These are phyloP conservation scores for Pythium apleroticum DNA, from an alignment of 352 stramenopile species.

Conservation along the genomic window DNA sequence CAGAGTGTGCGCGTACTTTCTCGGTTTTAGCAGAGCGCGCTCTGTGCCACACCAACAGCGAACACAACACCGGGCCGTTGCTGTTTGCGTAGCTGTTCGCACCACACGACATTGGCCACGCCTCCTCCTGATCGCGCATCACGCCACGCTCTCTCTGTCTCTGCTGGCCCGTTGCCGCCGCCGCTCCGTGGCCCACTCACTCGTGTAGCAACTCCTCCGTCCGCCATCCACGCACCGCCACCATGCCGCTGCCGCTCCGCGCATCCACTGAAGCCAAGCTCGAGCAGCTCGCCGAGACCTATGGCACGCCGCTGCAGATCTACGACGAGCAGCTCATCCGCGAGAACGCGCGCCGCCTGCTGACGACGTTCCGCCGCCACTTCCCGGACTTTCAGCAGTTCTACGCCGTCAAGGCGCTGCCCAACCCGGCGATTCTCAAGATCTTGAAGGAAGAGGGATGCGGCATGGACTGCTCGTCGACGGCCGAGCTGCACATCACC, in stretches of 20 bases:
- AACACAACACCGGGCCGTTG: conserved; percentile 1
- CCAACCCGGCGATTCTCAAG: conserved; percentile 87
- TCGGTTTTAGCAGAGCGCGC: conserved; percentile 10
- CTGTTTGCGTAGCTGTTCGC: conserved; percentile 19
- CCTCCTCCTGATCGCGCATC: conserved; percentile 4
- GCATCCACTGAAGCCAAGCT: conserved; percentile 41
- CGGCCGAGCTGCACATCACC: conserved; percentile 77
- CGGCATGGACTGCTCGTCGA: conserved; percentile 89
- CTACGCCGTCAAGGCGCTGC: conserved; percentile 89
- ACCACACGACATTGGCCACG: not conserved
- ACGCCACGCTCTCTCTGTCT: not conserved
- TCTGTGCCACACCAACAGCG: not conserved
- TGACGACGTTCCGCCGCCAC: conserved; percentile 67
- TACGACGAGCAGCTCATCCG: conserved; percentile 88
- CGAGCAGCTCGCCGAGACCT: conserved; percentile 65
- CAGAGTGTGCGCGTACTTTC: not conserved
- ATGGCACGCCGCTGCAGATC: conserved; percentile 86
- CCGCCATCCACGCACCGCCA: conserved; percentile 1
- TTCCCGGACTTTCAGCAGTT: conserved; percentile 89
- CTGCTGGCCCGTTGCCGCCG: conserved; percentile 7
- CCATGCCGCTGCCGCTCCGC: conserved; percentile 59
- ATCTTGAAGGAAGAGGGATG: conserved; percentile 81
- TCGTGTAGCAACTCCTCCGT: not conserved
- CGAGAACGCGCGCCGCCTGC: conserved; percentile 67
- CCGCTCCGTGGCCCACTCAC: not conserved